Base-by-base conservation (phyloP, 805 yeast species). In the Barnettozyma californica region DNA sequence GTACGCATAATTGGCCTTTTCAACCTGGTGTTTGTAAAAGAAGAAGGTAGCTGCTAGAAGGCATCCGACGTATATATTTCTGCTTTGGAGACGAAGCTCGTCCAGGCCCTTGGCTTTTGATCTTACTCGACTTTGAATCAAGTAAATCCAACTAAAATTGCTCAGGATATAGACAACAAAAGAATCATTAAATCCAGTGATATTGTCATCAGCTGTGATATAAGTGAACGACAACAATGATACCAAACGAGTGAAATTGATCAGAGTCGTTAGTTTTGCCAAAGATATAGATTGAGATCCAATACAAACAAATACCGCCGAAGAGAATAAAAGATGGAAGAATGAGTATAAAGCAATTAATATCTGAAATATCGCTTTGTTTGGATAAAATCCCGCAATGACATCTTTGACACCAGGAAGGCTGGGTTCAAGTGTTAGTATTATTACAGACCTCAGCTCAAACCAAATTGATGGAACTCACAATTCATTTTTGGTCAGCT, bases 11-110 rank as follows among this genome's bases (percentile, higher is more conserved):
- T 33, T 31, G 3, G 26, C 25, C 8, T 51, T 43, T 16, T 53
- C 53, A 20, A 54, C 51, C 29, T 56, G 59, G 35, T 56, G 59
- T 18, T 45, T 51, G 29, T 53, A 54, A 21, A 50, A 56, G 35
- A 50, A 44, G 9, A 46, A 20, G 1, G 46, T 16, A 19, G 47
- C 40, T 3, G 41, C 16, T 1, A 44, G 9, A 9, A 54, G 18
- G n/a, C 41, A 13, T 9, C 18, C 35, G 0, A 25, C 1, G 18
- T 50, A 54, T 2, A 29, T 35, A 40, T 35, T 29, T 19, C 43
- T 44, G 6, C 47, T 10, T 9, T 14, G 43, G 7, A 27, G 35
- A 27, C 59, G 47, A 2, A 19, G 9, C 21, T 14, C 25, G 18
- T 47, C 44, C 8, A 46, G 10, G 5, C 7, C 20, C 4, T 5